Conservation (phyloP, 2,329 filamentous ascomycete species). For the Aspergillus versicolor region DNA sequence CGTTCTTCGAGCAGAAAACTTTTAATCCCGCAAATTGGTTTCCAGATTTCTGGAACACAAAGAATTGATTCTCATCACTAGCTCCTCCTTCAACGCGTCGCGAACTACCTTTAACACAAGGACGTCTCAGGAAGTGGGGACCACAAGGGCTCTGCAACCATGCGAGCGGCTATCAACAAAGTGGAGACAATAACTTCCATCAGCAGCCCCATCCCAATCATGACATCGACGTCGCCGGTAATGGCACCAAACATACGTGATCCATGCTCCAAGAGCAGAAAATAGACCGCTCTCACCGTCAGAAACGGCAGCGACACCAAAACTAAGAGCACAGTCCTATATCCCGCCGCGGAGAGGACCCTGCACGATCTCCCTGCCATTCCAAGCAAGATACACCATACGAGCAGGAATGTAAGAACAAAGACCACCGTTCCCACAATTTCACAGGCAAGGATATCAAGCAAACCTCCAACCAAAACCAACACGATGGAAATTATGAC, state of each 20-base stretch:
- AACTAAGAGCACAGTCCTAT: constrained; percentile 20
- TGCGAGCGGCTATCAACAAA: constrained; percentile 21
- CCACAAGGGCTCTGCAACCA: constrained; percentile 23
- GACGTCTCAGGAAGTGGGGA: neutral
- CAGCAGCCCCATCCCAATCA: constrained; percentile 25
- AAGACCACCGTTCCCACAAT: constrained; percentile 23
- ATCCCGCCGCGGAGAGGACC: constrained; percentile 18
- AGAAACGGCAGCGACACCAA: constrained; percentile 22
- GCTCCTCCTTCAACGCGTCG: neutral
- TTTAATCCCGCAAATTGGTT: neutral
- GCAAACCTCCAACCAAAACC: constrained; percentile 21
- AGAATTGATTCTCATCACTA: neutral
- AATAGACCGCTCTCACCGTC: constrained; percentile 22
- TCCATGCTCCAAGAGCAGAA: constrained; percentile 22
- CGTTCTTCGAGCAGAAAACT: constrained; percentile 23
- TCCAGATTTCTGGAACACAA: neutral
- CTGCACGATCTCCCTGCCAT: constrained; percentile 19
- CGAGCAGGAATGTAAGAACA: constrained; percentile 23
- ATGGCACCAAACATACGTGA: constrained; percentile 18
- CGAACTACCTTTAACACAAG: neutral
- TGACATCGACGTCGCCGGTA: constrained; percentile 16
- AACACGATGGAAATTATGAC: constrained; percentile 24
- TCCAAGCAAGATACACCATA: constrained; percentile 22
- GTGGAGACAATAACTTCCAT: constrained; percentile 26
- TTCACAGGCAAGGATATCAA: constrained; percentile 17